Conservation (phyloP, 441 rosid genomes). For the Flueggea neowawraea region DNA sequence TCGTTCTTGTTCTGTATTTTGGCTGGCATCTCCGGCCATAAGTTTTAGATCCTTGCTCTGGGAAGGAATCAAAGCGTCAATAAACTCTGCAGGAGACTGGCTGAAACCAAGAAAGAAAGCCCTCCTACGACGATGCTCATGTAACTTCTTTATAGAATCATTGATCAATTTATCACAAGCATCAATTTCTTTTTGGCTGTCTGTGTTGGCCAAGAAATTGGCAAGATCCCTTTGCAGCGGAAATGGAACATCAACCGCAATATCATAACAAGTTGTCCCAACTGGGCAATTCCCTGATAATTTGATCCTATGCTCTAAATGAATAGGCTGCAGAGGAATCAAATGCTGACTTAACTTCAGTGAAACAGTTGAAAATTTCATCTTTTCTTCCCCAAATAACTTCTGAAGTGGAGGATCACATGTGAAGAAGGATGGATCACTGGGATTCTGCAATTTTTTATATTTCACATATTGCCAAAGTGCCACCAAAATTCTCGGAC, state of each 20-base stretch:
- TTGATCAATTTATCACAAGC: constrained; percentile 51
- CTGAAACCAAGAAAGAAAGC: constrained; percentile 81
- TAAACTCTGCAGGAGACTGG: constrained; percentile 74
- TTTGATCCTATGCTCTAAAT: constrained; percentile 70
- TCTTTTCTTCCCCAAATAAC: constrained; percentile 66
- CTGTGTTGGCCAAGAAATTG: constrained; percentile 40
- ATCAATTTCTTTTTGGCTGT: constrained; percentile 56
- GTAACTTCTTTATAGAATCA: constrained; percentile 58
- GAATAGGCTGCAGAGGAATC: constrained; percentile 58
- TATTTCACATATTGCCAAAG: constrained; percentile 76
- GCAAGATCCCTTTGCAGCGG: constrained; percentile 47
- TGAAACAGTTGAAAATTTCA: constrained; percentile 53
- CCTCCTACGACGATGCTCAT: constrained; percentile 57
- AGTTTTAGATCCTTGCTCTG: constrained; percentile 75
- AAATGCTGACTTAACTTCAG: constrained; percentile 60
- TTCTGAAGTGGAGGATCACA: constrained; percentile 73
- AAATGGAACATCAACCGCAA: constrained; percentile 64
- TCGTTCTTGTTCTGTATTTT: constrained; percentile 44
- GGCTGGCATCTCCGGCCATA: constrained; percentile 57
- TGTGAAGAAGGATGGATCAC: constrained; percentile 53
- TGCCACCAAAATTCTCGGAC: constrained; percentile 58
- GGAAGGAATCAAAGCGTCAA: constrained; percentile 56
- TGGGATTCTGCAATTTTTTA: constrained; percentile 58
- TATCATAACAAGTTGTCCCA: constrained; percentile 72
- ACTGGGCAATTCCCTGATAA: constrained; percentile 66